Evolutionary conservation across 495 filamentous ascomycete genomes (phyloP).

Genomic region (Lasiosphaeriaceae sp.): DNA sequence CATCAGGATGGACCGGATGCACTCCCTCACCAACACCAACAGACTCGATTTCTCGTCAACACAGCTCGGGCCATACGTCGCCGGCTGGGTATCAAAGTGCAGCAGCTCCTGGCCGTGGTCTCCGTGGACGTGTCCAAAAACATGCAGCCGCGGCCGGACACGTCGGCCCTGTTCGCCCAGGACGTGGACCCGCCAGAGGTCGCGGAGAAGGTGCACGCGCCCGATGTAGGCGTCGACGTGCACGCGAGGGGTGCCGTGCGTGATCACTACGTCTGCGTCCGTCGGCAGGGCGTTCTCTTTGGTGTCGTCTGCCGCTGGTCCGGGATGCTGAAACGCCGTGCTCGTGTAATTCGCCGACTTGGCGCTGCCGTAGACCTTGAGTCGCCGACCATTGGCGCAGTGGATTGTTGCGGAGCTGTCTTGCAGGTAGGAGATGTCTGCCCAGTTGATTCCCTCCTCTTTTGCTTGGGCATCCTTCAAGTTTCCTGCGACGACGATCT

Average conservation of each 20-base stretch:
- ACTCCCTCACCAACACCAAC: background rate
- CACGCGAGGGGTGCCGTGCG: background rate
- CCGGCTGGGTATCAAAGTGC: background rate
- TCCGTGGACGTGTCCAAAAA: conserved; percentile 3
- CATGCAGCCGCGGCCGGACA: background rate
- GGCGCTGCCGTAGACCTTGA: conserved; percentile 4
- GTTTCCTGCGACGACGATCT: background rate
- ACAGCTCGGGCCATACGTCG: background rate
- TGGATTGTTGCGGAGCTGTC: background rate
- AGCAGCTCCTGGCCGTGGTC: background rate
- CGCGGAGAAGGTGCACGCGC: background rate
- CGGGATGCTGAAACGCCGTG: background rate
- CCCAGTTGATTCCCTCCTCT: no score
- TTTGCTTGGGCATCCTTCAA: no score
- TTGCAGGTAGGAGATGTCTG: no score
- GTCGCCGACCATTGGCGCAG: background rate
- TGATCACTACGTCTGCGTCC: conserved; percentile 1
- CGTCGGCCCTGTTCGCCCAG: no score
- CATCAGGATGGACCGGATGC: background rate
- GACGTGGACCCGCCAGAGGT: background rate
- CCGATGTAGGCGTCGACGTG: conserved; percentile 1
- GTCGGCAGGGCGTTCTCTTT: background rate
- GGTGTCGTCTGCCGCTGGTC: background rate
- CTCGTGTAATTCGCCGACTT: background rate
- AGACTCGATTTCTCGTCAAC: background rate